Evolutionary conservation across 2,329 filamentous ascomycete species (phyloP).

Genomic region (Colletotrichum sp.): DNA sequence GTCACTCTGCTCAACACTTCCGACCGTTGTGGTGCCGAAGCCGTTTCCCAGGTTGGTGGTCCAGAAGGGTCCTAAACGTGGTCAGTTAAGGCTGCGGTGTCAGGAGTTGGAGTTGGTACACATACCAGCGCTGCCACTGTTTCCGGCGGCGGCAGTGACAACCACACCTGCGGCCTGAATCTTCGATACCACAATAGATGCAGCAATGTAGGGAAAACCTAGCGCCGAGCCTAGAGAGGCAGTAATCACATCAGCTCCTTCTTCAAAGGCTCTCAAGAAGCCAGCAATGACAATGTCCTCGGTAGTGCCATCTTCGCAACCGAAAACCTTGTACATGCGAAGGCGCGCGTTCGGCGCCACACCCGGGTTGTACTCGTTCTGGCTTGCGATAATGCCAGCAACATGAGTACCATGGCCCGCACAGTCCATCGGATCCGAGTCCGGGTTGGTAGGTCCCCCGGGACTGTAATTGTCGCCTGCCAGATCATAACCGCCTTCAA

Average conservation of each 20-base stretch:
- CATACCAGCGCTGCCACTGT: background rate
- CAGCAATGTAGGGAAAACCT: background rate
- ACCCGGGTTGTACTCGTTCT: conserved; percentile 34
- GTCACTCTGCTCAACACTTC: background rate
- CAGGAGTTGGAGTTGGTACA: background rate
- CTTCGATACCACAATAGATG: background rate
- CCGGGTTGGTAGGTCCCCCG: conserved; percentile 26
- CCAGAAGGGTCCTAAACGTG: background rate
- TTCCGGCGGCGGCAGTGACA: background rate
- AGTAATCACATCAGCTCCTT: background rate
- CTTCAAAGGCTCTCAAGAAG: background rate
- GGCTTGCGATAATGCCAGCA: conserved; percentile 31
- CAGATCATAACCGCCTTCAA: conserved; percentile 26
- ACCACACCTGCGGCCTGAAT: background rate
- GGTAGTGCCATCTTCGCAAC: conserved; percentile 19
- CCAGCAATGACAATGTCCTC: background rate
- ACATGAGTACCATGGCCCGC: conserved; percentile 33
- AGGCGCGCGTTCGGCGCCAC: conserved; percentile 44
- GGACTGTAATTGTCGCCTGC: conserved; percentile 25
- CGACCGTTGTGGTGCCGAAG: background rate
- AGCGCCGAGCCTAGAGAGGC: background rate
- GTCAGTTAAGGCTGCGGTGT: background rate
- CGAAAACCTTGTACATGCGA: conserved; percentile 43
- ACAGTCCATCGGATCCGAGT: conserved; percentile 31
- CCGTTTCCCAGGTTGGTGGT: background rate